phyloP scores from a whole-genome alignment of 1,284 basidiomycete species.

The Marasmius oreades region DNA sequence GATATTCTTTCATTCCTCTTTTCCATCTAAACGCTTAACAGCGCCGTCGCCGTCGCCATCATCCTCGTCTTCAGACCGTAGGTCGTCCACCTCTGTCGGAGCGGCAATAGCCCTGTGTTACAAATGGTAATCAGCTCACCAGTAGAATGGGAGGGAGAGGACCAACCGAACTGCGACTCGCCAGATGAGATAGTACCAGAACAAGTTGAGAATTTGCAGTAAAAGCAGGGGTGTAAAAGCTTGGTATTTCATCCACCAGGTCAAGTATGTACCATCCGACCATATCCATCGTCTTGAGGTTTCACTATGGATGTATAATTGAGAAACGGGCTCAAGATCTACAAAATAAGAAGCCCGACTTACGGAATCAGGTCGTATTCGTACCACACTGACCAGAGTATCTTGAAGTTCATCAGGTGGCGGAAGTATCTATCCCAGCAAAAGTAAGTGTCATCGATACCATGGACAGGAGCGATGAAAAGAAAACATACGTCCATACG shows the following conservation, averaged over 20 bases:
- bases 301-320: constrained; percentile 37
- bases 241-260: constrained; percentile 79
- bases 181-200: constrained; percentile 86
- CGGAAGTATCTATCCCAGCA: constrained; percentile 82
- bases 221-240: constrained; percentile 74
- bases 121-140: no score
- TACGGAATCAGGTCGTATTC: constrained; percentile 82
- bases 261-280: constrained; percentile 69
- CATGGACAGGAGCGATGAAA: not conserved
- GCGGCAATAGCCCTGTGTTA: constrained; percentile 35
- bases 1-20: constrained; percentile 22
- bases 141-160: not conserved
- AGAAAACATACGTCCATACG: constrained; percentile 75
- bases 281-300: constrained; percentile 58
- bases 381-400: constrained; percentile 85
- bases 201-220: constrained; percentile 82
- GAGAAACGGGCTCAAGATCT: not conserved
- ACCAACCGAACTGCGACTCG: constrained; percentile 56
- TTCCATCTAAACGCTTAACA: constrained; percentile 23
- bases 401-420: constrained; percentile 87
- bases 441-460: not conserved
- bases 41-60: constrained; percentile 42
- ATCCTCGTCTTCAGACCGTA: constrained; percentile 70
- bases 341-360: constrained; percentile 27
- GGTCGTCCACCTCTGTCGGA: constrained; percentile 30